Percentiles rank a stretch among this genome's conserved stretches.
Evolutionary conservation across 208 protist genomes (phyloP).

Genomic region (Angomonas deanei): DNA sequence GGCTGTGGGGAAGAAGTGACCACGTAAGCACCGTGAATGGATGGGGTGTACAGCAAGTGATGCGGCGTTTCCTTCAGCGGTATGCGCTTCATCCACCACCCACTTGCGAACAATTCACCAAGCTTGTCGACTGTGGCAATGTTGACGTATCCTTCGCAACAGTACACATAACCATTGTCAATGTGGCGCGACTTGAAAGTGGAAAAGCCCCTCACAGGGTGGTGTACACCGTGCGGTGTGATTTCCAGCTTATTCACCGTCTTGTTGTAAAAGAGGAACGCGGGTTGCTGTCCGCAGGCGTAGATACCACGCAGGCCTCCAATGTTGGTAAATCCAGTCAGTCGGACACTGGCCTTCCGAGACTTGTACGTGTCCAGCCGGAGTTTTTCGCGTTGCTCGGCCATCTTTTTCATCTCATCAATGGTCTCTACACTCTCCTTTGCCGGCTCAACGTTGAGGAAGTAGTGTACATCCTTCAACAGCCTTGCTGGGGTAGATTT

Average conservation of each 20-base stretch:
- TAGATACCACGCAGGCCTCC: constrained; percentile 56
- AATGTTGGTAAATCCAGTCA: constrained; percentile 47
- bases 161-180: constrained; percentile 68
- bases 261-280: constrained; percentile 69
- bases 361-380: constrained; percentile 49
- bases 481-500: constrained; percentile 41
- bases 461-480: constrained; percentile 68
- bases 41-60: constrained; percentile 65
- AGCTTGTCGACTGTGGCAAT: constrained; percentile 68
- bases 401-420: constrained; percentile 56
- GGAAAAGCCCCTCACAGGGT: constrained; percentile 67
- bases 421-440: constrained; percentile 73
- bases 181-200: constrained; percentile 54
- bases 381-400: constrained; percentile 42
- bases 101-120: constrained; percentile 27
- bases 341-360: constrained; percentile 58
- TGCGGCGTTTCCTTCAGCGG: constrained; percentile 77
- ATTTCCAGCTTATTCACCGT: constrained; percentile 37
- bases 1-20: constrained; percentile 55
- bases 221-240: constrained; percentile 49
- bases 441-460: constrained; percentile 67
- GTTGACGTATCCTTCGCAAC: constrained; percentile 70
- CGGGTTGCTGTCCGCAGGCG: constrained; percentile 78
- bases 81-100: constrained; percentile 73
- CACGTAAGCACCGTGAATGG: constrained; percentile 62